Conservation (phyloP, 371 early-diverging fungal species). For the Syncephalastrum monosporum region DNA sequence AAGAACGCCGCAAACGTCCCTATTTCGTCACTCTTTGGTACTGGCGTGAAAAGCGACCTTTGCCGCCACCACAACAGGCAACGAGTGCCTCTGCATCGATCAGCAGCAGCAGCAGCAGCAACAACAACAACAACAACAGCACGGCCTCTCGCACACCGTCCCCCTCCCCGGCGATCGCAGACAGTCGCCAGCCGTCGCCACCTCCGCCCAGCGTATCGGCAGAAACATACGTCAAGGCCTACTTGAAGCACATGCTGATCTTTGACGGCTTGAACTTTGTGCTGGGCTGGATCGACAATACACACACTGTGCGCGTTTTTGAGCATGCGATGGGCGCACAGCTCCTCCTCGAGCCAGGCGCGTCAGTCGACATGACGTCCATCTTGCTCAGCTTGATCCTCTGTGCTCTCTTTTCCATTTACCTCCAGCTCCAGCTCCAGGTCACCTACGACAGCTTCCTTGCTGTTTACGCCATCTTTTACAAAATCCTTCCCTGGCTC, state of each 20-base stretch:
- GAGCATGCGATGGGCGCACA: constrained; percentile 4
- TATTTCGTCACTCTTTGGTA: constrained; percentile 25
- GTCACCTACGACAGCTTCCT: constrained; percentile 27
- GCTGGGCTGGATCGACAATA: neutral
- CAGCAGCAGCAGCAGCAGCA: no score
- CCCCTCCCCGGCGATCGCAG: neutral
- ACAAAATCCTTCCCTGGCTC: constrained; percentile 21
- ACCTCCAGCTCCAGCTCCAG: constrained; percentile 36
- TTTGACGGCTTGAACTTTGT: constrained; percentile 17
- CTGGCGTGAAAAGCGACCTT: constrained; percentile 26
- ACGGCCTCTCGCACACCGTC: no score
- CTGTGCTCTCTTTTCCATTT: constrained; percentile 30
- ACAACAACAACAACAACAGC: neutral
- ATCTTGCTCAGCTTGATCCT: constrained; percentile 17
- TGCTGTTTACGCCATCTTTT: constrained; percentile 12
- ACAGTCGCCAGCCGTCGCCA: neutral
- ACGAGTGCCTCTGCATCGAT: no score
- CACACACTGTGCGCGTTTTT: constrained; percentile 7
- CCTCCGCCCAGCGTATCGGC: constrained; percentile 4
- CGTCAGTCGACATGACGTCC: neutral
- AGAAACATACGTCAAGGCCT: constrained; percentile 5
- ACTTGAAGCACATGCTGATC: constrained; percentile 16
- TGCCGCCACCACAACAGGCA: neutral
- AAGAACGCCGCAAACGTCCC: constrained; percentile 30
- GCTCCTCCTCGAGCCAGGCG: constrained; percentile 7